Evolutionary conservation across 176 grass and related monocot genomes (phyloP), one percentile per base, ranked within the genome.

Genomic region (Paspalum vaginatum): DNA sequence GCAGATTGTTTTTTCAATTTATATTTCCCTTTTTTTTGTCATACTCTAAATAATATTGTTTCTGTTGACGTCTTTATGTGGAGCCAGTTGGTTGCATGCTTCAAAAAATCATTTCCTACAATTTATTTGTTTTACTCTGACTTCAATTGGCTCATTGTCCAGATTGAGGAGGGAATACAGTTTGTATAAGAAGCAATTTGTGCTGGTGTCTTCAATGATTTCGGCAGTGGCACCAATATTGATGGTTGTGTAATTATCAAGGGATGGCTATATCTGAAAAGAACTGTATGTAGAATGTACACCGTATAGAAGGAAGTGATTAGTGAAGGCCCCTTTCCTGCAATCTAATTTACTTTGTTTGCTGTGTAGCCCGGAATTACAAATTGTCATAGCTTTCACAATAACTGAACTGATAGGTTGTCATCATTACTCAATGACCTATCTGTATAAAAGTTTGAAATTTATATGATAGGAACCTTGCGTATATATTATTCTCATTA

Each of bases 211-310:
- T 91, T 87, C 80, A 93, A 87, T 77, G 94, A 89, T 44, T 85
- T 91, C 72, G 93, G 90, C 42, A 88, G 83, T 87, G 90, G 87
- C 58, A 95, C 87, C 79, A 92, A 95, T 14, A 83, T 88, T 6
- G 90, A 88, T 64, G 82, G 90, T 49, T 92, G 85, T 78, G 87
- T 88, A 46, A 96, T 96, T 71, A 87, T 80, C 4, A 91, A 86
- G 83, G 85, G 90, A 74, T 63, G 20, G 4, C 20, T 46, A 20
- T 47, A 12, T 61, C 42, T 76, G 14, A 8, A n/a, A 55, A 40
- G 26, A 39, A 2, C 4, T 40, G 61, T 41, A 6, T 41, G 64
- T 45, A 37, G 10, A 27, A 5, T 63, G 26, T 38, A 17, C 14
- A 13, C 18, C 5, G 16, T 65, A 42, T 66, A n/a, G 63, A 66